Percentiles rank a stretch among this genome's conserved stretches.
Evolutionary conservation across 2,329 filamentous ascomycete genomes (phyloP).

Genomic region (Alternaria sp.): DNA sequence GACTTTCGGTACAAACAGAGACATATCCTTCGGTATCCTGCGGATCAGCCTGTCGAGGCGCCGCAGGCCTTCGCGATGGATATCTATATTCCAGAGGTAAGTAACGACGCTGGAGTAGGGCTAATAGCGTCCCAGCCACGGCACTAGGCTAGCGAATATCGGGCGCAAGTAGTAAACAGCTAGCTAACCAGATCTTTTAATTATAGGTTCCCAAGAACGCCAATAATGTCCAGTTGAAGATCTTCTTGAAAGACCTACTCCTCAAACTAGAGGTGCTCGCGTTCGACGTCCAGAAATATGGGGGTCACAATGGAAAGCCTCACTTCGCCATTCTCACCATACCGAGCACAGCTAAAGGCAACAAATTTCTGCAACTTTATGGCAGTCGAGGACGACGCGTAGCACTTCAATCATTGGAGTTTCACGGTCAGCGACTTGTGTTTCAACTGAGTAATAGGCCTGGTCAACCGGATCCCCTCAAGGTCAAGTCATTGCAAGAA

Average conservation of each 20-base stretch:
- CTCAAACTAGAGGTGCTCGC: slow-evolving; percentile 50
- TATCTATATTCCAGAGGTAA: slow-evolving; percentile 34
- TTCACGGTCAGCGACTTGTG: slow-evolving; percentile 19
- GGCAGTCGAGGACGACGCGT: slow-evolving; percentile 28
- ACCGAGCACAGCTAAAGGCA: slow-evolving; percentile 49
- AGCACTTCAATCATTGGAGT: slow-evolving; percentile 14
- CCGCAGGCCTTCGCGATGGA: slow-evolving; percentile 26
- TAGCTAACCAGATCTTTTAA: neutral
- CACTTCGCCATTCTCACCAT: slow-evolving; percentile 57
- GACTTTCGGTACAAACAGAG: neutral
- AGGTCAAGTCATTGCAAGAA: slow-evolving; percentile 31
- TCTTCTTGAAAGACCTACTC: slow-evolving; percentile 53
- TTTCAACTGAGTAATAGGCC: slow-evolving; percentile 27
- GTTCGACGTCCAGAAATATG: slow-evolving; percentile 57
- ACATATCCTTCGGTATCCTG: neutral
- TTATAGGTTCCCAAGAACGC: slow-evolving; percentile 50
- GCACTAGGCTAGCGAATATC: neutral
- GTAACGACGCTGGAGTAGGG: slow-evolving; percentile 1
- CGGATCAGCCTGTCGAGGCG: neutral
- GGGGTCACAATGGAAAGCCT: slow-evolving; percentile 24
- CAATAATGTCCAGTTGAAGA: slow-evolving; percentile 54
- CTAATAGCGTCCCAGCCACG: neutral
- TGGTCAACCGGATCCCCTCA: slow-evolving; percentile 34
- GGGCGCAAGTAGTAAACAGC: neutral
- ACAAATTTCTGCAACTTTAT: slow-evolving; percentile 54